Conservation (phyloP, 225 moss, liverwort and hornwort species). For the Antitrichia curtipendula region DNA sequence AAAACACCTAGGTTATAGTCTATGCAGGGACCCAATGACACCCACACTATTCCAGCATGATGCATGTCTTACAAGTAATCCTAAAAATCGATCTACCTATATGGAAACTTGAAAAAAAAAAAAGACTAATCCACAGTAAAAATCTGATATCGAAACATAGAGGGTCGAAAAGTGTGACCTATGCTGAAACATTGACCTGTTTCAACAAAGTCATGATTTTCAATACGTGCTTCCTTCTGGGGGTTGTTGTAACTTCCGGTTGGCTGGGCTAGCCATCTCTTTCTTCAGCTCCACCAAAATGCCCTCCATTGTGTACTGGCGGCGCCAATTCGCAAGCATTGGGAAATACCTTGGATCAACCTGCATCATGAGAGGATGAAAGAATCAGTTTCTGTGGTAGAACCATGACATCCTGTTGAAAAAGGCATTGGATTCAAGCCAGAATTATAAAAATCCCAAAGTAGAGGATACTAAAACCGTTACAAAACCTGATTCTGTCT, state of each 20-base stretch:
- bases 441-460: not conserved
- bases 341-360: slow-evolving; percentile 89
- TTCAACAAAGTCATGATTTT: not conserved
- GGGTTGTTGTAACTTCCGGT: slow-evolving; percentile 90
- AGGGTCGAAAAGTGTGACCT: not conserved
- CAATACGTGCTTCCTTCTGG: slow-evolving; percentile 78
- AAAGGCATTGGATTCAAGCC: not conserved
- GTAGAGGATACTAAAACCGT: not conserved
- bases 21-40: not conserved
- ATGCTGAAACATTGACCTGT: not conserved
- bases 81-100: not conserved
- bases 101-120: not conserved
- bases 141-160: not conserved
- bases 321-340: slow-evolving; percentile 92
- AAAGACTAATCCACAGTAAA: not conserved
- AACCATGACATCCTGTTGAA: not conserved
- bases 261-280: slow-evolving; percentile 74
- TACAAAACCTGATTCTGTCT: not conserved
- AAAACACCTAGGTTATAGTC: not conserved
- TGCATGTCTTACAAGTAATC: not conserved
- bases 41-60: not conserved
- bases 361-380: not conserved
- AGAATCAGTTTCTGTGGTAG: not conserved
- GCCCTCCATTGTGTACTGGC: slow-evolving; percentile 83
- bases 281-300: slow-evolving; percentile 85